Percentiles rank a stretch among this genome's conserved stretches.
These are phyloP conservation scores for Chaetomiaceae sp. DNA, from an alignment of 2,329 filamentous ascomycete species.

Conservation along the genomic window DNA sequence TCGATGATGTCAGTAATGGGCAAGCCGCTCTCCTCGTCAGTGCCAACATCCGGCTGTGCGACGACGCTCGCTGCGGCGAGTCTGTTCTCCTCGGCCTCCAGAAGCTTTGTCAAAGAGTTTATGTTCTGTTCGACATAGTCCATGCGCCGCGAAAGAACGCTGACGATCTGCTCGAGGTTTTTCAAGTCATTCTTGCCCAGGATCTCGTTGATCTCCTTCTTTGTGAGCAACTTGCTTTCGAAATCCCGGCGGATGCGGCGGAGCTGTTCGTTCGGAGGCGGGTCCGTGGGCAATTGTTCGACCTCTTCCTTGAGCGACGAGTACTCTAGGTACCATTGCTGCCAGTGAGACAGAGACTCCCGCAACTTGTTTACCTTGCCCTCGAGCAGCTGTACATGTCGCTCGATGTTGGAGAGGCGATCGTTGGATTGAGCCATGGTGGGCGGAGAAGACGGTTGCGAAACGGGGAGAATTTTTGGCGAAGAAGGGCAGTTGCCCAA, in stretches of 20 bases:
- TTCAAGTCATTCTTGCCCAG: conserved; percentile 41
- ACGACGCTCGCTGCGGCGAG: conserved; percentile 57
- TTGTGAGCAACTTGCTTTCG: conserved; percentile 56
- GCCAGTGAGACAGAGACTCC: conserved; percentile 78
- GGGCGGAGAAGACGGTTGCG: background rate
- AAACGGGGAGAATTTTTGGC: conserved; percentile 1
- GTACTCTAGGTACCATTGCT: conserved; percentile 86
- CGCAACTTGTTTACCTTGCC: conserved; percentile 67
- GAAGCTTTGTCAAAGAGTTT: conserved; percentile 63
- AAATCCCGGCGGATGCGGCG: conserved; percentile 52
- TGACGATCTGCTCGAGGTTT: conserved; percentile 56
- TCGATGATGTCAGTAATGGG: conserved; percentile 89
- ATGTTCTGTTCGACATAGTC: conserved; percentile 88
- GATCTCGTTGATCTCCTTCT: conserved; percentile 48
- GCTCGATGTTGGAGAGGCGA: conserved; percentile 63
- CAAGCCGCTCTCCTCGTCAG: conserved; percentile 57
- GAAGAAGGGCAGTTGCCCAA: background rate
- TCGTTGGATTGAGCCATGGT: conserved; percentile 39
- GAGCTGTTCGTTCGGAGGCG: conserved; percentile 47
- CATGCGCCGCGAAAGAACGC: conserved; percentile 65
- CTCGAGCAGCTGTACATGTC: conserved; percentile 68
- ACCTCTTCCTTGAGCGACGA: conserved; percentile 83
- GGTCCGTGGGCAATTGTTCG: conserved; percentile 41
- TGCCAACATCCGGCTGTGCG: conserved; percentile 51
- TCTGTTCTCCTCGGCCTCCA: conserved; percentile 63